Conservation (phyloP, 1,284 basidiomycete genomes). For the Ustilago crameri region DNA sequence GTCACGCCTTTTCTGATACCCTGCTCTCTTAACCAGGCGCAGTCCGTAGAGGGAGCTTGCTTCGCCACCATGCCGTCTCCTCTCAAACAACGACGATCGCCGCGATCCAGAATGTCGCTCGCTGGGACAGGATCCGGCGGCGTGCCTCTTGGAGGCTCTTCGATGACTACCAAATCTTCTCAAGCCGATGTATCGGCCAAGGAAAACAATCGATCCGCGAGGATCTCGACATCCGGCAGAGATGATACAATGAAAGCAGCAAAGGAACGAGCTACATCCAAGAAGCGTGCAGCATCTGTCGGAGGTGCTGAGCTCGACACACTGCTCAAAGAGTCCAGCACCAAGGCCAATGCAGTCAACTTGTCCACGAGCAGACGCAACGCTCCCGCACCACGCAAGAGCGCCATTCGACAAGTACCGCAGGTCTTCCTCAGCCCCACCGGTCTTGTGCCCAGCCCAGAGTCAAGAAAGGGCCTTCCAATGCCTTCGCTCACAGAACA, state of each 20-base stretch:
- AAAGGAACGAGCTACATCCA: constrained; percentile 31
- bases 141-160: constrained; percentile 41
- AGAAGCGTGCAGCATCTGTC: constrained; percentile 47
- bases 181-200: constrained; percentile 24
- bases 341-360: constrained; percentile 22
- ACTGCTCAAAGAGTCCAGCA: constrained; percentile 34
- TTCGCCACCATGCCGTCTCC: constrained; percentile 37
- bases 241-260: constrained; percentile 41
- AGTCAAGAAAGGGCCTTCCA: constrained; percentile 36
- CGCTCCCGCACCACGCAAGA: constrained; percentile 56
- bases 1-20: background rate
- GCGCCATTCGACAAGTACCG: constrained; percentile 55
- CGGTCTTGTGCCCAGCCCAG: constrained; percentile 53
- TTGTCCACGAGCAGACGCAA: constrained; percentile 42
- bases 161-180: constrained; percentile 39
- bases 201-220: constrained; percentile 37
- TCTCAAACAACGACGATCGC: constrained; percentile 47
- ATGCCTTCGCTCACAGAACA: constrained; percentile 42
- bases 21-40: background rate
- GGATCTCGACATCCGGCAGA: constrained; percentile 23
- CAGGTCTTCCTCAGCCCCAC: constrained; percentile 61
- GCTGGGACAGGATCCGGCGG: constrained; percentile 42
- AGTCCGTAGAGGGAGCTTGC: background rate
- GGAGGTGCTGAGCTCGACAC: constrained; percentile 44
- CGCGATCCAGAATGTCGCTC: constrained; percentile 43